phyloP scores from a whole-genome alignment of 345 rosid species.

The Lepidium africanum region DNA sequence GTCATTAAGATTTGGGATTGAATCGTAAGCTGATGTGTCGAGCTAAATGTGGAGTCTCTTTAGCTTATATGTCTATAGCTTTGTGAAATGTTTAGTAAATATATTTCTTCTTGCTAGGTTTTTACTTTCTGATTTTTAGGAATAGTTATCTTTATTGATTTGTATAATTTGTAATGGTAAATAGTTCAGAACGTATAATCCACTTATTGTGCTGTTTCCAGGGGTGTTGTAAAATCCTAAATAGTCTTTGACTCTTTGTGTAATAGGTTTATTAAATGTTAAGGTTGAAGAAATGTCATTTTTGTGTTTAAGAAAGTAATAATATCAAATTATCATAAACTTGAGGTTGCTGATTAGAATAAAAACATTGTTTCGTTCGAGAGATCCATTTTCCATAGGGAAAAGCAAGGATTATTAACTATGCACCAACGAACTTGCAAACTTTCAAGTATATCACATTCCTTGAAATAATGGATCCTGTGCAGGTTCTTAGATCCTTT shows the following conservation, averaged over 20 bases:
- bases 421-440: background rate
- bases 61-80: background rate
- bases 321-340: background rate
- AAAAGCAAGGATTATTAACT: background rate
- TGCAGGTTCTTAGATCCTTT: conserved; percentile 77
- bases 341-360: background rate
- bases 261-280: background rate
- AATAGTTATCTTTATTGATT: background rate
- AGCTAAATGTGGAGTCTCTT: background rate
- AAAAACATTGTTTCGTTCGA: background rate
- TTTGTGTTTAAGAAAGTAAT: background rate
- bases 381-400: background rate
- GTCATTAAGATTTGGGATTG: background rate
- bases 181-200: background rate
- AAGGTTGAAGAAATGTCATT: background rate
- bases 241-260: background rate
- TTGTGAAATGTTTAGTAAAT: background rate
- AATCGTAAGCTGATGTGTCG: background rate
- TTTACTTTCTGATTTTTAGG: background rate
- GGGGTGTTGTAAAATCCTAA: background rate
- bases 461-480: background rate
- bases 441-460: background rate
- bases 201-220: background rate
- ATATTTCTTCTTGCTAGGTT: background rate
- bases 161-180: background rate